Base-by-base conservation (phyloP, 2,329 filamentous ascomycete genomes). In the Stemphylium lycopersici region DNA sequence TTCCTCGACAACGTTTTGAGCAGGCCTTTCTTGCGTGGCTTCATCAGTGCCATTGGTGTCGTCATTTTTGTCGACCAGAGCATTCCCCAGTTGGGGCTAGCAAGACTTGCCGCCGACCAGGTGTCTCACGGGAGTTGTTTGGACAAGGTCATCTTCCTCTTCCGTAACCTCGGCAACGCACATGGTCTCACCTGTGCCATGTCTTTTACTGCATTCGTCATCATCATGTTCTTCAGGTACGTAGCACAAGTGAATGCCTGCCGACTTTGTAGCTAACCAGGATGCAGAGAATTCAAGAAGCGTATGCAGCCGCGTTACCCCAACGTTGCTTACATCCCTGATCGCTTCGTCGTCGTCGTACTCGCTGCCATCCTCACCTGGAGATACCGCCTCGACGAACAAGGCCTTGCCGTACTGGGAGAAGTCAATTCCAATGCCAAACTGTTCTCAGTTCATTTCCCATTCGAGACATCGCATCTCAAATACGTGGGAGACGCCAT, bases 11-110 rank as follows among this genome's bases (percentile, higher is more conserved):
- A 91, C 68, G 93, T 99, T 10, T 82, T 99, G 32, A 97, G 93
- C 64, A 84, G 91, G 31, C 95, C 95, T 0, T 98, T 99, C 67
- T 78, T 98, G 51, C 84, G 95, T 55, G 95, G 95, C 0, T 99
- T 99, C 78, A 97, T 99, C 76, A 96, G 91, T 52, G 95, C 95
- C 45, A 96, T 99, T 71, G 95, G 95, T 43, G 90, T 97, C 51
- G 93, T 98, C 61, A 98, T 99, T 71, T 87, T 96, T 34, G 91
- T 98, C 32, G 95, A 98, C 73, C 95, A 99, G 76, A 79, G 96
- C 39, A 90, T 97, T 48, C 93, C 93, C 0, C 92, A 98, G 75
- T 83, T 96, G 66, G 95, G 95, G 0, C 81, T 99, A 18, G 83
- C 81, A 33, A 78, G 82, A 1, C 76, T 86, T 15, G 90, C 92